phyloP scores from a whole-genome alignment of 2,329 filamentous ascomycete genomes.

The Cladophialophora immunda region DNA sequence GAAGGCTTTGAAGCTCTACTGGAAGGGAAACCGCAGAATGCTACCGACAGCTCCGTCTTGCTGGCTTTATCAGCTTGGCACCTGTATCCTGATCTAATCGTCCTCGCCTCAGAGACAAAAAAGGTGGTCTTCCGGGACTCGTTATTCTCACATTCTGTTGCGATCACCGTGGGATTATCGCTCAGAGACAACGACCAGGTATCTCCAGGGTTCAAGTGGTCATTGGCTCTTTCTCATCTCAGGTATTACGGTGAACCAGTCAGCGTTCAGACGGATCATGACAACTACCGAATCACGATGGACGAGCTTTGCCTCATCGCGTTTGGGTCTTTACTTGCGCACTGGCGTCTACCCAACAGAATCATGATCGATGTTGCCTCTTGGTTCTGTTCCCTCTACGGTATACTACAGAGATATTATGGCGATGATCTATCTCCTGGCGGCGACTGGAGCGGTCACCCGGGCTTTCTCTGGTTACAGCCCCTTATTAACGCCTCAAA shows the following conservation, averaged over 20 bases:
- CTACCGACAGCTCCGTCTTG: conserved; percentile 42
- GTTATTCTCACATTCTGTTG: conserved; percentile 23
- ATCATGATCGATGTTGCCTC: background rate
- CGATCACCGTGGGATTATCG: background rate
- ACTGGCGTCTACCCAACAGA: conserved; percentile 6
- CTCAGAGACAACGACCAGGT: conserved; percentile 24
- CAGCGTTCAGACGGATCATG: conserved; percentile 6
- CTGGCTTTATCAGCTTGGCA: conserved; percentile 48
- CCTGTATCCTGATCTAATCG: background rate
- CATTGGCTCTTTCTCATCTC: conserved; percentile 41
- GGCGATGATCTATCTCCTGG: background rate
- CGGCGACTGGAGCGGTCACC: background rate
- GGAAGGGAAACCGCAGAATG: conserved; percentile 41
- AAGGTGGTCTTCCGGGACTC: background rate
- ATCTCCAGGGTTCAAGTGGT: conserved; percentile 43
- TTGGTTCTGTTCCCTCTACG: background rate
- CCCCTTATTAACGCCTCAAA: conserved; percentile 8
- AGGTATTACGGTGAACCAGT: conserved; percentile 42
- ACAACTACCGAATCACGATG: conserved; percentile 28
- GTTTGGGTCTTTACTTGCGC: conserved; percentile 15
- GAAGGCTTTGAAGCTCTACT: conserved; percentile 44
- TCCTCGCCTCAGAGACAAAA: background rate
- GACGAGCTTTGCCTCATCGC: conserved; percentile 29
- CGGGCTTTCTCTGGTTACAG: background rate
- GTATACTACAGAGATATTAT: background rate